Conservation (phyloP, 192 early-diverging fungal genomes). For the Cetraspora pellucida region DNA sequence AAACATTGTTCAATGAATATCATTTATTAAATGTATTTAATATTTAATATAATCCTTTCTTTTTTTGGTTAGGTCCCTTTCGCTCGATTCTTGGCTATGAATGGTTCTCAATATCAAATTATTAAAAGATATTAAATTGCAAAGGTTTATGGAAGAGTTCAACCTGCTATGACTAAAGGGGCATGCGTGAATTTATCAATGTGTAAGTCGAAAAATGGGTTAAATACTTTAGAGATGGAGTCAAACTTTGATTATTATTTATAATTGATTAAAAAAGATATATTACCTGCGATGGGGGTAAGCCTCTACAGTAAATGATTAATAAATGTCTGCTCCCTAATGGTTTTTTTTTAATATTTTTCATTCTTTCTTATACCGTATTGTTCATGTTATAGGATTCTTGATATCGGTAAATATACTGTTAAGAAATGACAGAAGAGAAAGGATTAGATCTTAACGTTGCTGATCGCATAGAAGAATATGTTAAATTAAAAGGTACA, state of each 20-base stretch:
- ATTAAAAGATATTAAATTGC: constrained; percentile 98
- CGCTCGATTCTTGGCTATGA: constrained; percentile 93
- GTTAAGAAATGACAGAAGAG: constrained; percentile 97
- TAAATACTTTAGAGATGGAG: no score
- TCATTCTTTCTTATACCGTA: neutral
- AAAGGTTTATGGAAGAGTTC: constrained; percentile 97
- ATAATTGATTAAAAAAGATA: no score
- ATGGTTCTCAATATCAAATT: constrained; percentile 76
- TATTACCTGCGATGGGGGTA: no score
- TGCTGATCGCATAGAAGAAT: constrained; percentile 93
- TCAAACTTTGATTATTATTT: no score
- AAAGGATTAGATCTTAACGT: constrained; percentile 79
- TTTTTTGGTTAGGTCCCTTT: constrained; percentile 73
- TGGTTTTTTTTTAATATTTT: neutral
- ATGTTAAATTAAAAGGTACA: constrained; percentile 76
- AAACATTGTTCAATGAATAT: neutral
- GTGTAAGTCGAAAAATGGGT: constrained; percentile 56
- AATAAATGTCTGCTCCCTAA: neutral
- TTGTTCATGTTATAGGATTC: constrained; percentile 60
- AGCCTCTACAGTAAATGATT: neutral
- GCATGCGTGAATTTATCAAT: constrained; percentile 99
- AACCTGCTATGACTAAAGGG: constrained; percentile 97
- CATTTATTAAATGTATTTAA: neutral
- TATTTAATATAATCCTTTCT: neutral
- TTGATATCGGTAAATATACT: constrained; percentile 88